Percentiles rank a stretch among this genome's conserved stretches.
Evolutionary conservation across 1,139 yeast genomes (phyloP).

Genomic region (Suhomyces bokatorum): DNA sequence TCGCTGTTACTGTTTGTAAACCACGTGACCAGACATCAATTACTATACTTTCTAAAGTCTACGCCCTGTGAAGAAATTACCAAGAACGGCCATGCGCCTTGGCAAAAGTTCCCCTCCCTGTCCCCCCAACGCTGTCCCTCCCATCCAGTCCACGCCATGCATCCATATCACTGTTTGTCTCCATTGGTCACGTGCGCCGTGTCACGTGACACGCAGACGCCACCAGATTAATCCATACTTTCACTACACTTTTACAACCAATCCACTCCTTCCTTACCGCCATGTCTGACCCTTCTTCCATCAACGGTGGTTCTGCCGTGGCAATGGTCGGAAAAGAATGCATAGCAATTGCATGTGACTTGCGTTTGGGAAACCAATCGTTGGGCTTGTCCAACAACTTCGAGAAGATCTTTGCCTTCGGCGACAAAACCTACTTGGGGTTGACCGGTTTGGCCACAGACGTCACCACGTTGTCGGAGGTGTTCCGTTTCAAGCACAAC

Average conservation of each 20-base stretch:
- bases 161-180: too few species aligned
- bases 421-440: constrained; percentile 79
- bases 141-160: too few species aligned
- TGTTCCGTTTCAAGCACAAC: constrained; percentile 81
- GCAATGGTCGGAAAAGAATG: constrained; percentile 99
- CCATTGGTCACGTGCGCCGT: too few species aligned
- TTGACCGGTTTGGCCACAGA: constrained; percentile 95
- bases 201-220: constrained; percentile 2
- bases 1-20: too few species aligned
- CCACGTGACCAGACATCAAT: too few species aligned
- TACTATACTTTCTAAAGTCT: too few species aligned
- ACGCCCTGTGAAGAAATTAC: too few species aligned
- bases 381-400: constrained; percentile 89
- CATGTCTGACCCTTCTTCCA: constrained; percentile 54
- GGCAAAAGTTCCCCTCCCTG: too few species aligned
- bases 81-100: too few species aligned
- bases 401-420: constrained; percentile 86
- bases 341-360: constrained; percentile 95
- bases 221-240: constrained; percentile 1
- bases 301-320: constrained; percentile 86
- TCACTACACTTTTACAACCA: background rate
- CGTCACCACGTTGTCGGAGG: constrained; percentile 80
- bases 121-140: too few species aligned
- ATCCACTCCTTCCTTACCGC: constrained; percentile 1
- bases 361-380: constrained; percentile 91